phyloP scores from a whole-genome alignment of 2,329 filamentous ascomycete genomes.

The Fragosphaeria purpurea region DNA sequence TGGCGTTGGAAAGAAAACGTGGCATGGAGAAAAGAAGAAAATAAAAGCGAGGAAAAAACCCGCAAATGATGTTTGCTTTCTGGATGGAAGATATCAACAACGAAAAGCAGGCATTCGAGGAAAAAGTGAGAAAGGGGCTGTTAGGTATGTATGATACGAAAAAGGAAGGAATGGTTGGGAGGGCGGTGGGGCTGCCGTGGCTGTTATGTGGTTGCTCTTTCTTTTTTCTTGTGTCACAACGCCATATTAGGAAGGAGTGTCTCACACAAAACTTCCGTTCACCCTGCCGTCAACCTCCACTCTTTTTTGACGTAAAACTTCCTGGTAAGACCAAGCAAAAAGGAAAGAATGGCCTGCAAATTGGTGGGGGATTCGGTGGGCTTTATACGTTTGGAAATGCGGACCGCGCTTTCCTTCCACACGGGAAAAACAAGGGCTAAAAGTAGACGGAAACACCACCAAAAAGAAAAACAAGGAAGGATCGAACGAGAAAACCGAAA shows the following conservation, averaged over 20 bases:
- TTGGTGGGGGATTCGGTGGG: no score
- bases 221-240: neutral
- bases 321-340: no score
- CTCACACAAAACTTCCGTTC: neutral
- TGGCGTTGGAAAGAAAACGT: neutral
- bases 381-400: no score
- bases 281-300: no score
- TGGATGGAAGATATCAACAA: no score
- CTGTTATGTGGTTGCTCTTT: neutral
- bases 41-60: neutral
- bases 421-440: no score
- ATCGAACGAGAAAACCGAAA: neutral
- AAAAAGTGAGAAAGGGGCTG: neutral
- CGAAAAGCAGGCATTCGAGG: neutral
- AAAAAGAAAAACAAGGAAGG: neutral
- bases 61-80: no score
- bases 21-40: neutral
- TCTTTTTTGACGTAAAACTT: neutral
- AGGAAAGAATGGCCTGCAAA: no score
- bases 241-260: slow-evolving; percentile 1
- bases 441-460: no score
- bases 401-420: no score
- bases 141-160: neutral
- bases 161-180: neutral
- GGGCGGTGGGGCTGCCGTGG: neutral